Evolutionary conservation across 108 stramenopile species (phyloP), one percentile per base, ranked within the genome.

Genomic region (Cyclostephanos invisitatus): DNA sequence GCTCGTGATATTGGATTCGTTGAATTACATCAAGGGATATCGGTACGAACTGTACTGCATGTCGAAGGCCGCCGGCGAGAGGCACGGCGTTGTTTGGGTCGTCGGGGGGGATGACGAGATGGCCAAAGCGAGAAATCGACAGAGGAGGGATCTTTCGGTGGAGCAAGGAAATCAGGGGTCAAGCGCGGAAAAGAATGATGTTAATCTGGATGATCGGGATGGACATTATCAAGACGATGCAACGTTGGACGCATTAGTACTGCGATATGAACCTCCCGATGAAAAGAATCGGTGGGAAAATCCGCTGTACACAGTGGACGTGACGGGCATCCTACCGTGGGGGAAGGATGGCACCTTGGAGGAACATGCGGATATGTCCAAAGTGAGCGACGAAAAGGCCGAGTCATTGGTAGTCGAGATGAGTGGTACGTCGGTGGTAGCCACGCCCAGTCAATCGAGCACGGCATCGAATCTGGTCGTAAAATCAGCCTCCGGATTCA

Each of bases 11-110:
- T 75, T 92, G 62, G 94, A 96, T 87, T 90, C 89, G 3, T 35
- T 96, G 54, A 96, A 96, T 70, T 93, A 93, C 78, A 96, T 96
- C 77, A 96, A 96, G 67, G 94, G 94, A 42, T 96, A 84, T 80
- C 87, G 92, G 15, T 96, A 96, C 70, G 91, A 96, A 57, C 67
- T 96, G 65, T 88, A 91, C 61, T 96, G 94, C 67, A 85, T 96
- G 32, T 84, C 89, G 36, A 92, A 93, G 59, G 89, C 91, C 22
- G 83, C 82, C n/a, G 82, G 81, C 46, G 80, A 90, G 68, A 64
- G 75, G 29, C 94, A 96, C 70, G 89, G 91, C 24, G 88, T 96
- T 25, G 44, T 96, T 29, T 96, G 91, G 94, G 78, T 91, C 38
- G 55, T 87, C 36, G 78, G 72, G 14, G 56, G 55, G 15, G 53